phyloP scores from a whole-genome alignment of 331 rosid genomes.

The Telfairia occidentalis region DNA sequence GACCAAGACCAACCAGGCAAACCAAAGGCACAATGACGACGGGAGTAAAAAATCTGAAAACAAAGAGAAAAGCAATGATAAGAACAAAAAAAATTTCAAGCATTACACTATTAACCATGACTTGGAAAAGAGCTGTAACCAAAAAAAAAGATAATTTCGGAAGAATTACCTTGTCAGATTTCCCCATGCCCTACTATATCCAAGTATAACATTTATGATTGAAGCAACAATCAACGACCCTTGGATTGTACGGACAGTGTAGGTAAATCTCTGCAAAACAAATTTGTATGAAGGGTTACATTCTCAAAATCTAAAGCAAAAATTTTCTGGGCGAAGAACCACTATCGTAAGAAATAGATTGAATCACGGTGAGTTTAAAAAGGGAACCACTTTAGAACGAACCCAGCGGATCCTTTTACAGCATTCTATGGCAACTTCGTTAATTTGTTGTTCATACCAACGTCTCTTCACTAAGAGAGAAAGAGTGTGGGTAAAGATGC shows the following conservation, averaged over 20 bases:
- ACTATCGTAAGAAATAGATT: background rate
- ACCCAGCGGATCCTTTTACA: background rate
- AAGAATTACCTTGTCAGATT: conserved; percentile 45
- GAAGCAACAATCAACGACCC: conserved; percentile 88
- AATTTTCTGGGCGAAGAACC: no score
- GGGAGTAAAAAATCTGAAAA: conserved; percentile 63
- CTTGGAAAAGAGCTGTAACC: background rate
- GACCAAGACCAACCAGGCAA: conserved; percentile 78
- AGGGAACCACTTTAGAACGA: background rate
- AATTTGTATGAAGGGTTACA: background rate
- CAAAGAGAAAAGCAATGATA: background rate
- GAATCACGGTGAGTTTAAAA: background rate
- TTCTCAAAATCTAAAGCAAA: background rate
- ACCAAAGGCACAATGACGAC: conserved; percentile 46
- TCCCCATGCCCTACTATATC: conserved; percentile 69
- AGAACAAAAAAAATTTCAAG: background rate
- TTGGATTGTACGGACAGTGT: conserved; percentile 75
- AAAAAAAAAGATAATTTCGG: background rate
- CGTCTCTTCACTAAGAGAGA: background rate
- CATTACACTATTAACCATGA: background rate
- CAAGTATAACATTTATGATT: conserved; percentile 65
- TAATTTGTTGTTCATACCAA: background rate
- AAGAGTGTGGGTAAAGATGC: background rate
- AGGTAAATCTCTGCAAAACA: conserved; percentile 55
- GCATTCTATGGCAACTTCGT: background rate